Base-by-base conservation (phyloP, 305 asterid genomes). In the Solanum aculeatissimum region DNA sequence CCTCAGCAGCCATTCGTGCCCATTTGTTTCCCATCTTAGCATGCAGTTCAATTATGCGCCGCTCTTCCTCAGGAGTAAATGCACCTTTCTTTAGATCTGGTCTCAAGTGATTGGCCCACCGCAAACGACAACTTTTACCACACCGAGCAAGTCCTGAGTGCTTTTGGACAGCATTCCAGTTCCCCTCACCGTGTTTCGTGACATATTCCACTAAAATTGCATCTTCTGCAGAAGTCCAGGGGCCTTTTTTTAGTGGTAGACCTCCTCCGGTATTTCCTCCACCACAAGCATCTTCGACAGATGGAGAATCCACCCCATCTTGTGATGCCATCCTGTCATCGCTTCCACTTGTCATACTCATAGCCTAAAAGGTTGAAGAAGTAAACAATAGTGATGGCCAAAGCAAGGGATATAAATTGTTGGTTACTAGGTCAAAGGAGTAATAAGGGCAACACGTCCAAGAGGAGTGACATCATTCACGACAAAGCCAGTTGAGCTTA, bases 1-100 rank as follows among this genome's bases (percentile, higher is more conserved):
- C 97, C 95, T 94, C 95, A 86, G 95, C 91, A 55, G 96, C 98
- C 97, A 94, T 94, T 85, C 92, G 90, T 19, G 98, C 95, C 98
- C 98, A 94, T 88, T 93, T 94, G 89, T 94, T 94, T 77, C 97
- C 97, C 92, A 92, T 88, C 88, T 90, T 89, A 84, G 95, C 92
- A 84, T 94, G 98, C 74, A 94, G 92, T 87, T 92, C 92, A 71
- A 92, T 86, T 81, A 94, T 91, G 83, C 83, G 94, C 43, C 82
- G 82, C 90, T 94, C 98, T 89, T 94, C 97, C 84, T 93, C 97
- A 1, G 85, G 85, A 75, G 90, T 94, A 86, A 94, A 90, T 51
- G 92, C 89, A 13, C 95, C 94, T 87, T 93, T 94, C 83, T 88
- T 94, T 35, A 94, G 86, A 90, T 94, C 92, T 13, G 98, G 95